Base-by-base conservation (phyloP, 176 grass and related monocot genomes). In the Carex littledalei region DNA sequence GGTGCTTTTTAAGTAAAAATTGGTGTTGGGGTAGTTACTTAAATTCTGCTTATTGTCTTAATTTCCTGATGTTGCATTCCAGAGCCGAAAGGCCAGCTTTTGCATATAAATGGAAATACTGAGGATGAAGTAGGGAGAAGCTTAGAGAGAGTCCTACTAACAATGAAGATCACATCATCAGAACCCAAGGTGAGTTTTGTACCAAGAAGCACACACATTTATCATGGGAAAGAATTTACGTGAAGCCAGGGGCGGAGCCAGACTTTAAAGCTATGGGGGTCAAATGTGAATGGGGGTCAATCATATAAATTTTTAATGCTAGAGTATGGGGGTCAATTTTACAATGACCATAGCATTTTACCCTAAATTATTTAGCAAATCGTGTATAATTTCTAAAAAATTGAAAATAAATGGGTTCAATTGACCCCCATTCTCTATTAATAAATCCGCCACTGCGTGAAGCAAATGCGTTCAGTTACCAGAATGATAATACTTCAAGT, bases 31-130 rank as follows among this genome's bases (percentile, higher is more conserved):
- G 6, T 78, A 32, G 50, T 78, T 78, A 10, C 31, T 78, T 78
- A 55, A 78, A 32, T 78, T 37, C 22, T 77, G 32, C 39, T 29
- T 70, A 73, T 80, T 58, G 12, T 60, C 5, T 85, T 32, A 88
- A 78, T 84, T 83, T 62, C 68, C 13, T 84, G 67, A 32, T 18
- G 57, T 84, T 81, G 3, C 62, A 54, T 41, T 87, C 54, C 87
- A 98, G 95, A 98, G 86, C 95, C 95, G 18, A 94, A 89, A 82
- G 92, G 95, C 67, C 95, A 98, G 77, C 92, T 98, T 62, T 89
- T 98, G 86, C 88, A 92, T 87, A 93, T 98, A 76, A 91, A 98
- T 83, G 92, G 95, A 50, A 93, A 88, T 91, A 93, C 89, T 80
- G 89, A 85, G 85, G 95, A 94, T 78, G 95, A 98, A 91, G 95